Conservation (phyloP, 805 yeast species). For the Lachancea kluyveri region DNA sequence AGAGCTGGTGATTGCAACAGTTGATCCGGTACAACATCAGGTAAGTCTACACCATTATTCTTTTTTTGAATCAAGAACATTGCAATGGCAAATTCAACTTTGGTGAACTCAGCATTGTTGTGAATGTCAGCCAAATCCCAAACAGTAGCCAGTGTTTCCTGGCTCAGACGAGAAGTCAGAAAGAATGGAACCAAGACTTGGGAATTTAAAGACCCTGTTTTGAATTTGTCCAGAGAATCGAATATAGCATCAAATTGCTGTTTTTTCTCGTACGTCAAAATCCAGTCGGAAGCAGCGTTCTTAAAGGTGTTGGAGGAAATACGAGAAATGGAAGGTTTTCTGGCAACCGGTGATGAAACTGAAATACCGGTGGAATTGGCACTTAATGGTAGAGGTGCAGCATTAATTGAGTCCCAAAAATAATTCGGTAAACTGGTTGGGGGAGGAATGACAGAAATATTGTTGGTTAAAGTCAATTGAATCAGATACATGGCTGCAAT, state of each 20-base stretch:
- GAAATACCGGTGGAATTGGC: conserved; percentile 26
- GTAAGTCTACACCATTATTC: conserved; percentile 70
- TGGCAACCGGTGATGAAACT: conserved; percentile 16
- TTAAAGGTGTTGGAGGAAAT: conserved; percentile 29
- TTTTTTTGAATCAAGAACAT: conserved; percentile 86
- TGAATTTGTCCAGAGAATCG: conserved; percentile 63
- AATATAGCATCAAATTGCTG: conserved; percentile 77
- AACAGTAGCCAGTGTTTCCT: conserved; percentile 75
- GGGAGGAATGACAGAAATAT: conserved; percentile 56
- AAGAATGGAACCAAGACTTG: conserved; percentile 82
- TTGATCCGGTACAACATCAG: conserved; percentile 67
- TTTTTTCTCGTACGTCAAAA: conserved; percentile 58
- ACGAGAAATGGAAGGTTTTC: conserved; percentile 32
- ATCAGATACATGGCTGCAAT: conserved; percentile 93
- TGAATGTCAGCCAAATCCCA: conserved; percentile 95
- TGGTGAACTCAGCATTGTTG: conserved; percentile 75
- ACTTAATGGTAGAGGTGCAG: conserved; percentile 21
- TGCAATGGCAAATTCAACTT: conserved; percentile 84
- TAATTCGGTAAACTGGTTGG: conserved; percentile 41
- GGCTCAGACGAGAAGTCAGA: conserved; percentile 79
- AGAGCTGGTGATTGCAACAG: conserved; percentile 38
- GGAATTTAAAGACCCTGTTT: conserved; percentile 60
- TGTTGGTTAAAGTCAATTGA: conserved; percentile 57
- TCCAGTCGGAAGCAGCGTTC: conserved; percentile 52
- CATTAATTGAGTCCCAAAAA: conserved; percentile 34